These are phyloP conservation scores for Polychaeton citri DNA, from an alignment of 2,329 filamentous ascomycete species.

Conservation along the genomic window DNA sequence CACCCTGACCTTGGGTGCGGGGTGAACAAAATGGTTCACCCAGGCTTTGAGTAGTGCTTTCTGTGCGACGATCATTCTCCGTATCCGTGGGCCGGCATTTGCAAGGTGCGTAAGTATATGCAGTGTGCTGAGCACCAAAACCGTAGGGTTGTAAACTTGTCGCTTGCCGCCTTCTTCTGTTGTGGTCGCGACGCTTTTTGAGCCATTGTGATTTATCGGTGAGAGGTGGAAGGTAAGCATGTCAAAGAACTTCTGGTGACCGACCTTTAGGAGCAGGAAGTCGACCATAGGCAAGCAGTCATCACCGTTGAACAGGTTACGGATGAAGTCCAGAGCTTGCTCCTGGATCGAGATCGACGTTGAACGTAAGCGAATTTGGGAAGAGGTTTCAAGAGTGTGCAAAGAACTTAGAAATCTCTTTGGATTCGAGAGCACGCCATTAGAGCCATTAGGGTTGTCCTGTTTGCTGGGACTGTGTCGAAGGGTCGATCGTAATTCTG, in stretches of 20 bases:
- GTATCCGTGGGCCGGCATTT: constrained; percentile 64
- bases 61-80: constrained; percentile 65
- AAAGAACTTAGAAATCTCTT: constrained; percentile 3
- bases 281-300: constrained; percentile 63
- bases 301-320: constrained; percentile 68
- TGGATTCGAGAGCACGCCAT: background rate
- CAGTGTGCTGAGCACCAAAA: constrained; percentile 65
- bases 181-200: constrained; percentile 12
- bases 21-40: constrained; percentile 59
- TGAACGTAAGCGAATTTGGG: constrained; percentile 1
- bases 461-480: constrained; percentile 4
- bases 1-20: constrained; percentile 59
- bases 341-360: constrained; percentile 61
- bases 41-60: constrained; percentile 61
- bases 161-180: constrained; percentile 25
- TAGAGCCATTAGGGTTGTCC: background rate
- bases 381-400: background rate
- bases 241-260: constrained; percentile 65
- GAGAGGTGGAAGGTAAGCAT: constrained; percentile 67
- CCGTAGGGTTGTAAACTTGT: constrained; percentile 27
- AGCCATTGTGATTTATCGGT: constrained; percentile 20
- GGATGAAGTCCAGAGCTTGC: constrained; percentile 76
- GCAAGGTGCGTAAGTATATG: constrained; percentile 82
- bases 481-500: constrained; percentile 21
- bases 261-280: constrained; percentile 62